Percentiles rank a stretch among this genome's conserved stretches.
Conservation (phyloP, 192 early-diverging fungal genomes). For the Pilaira anomala region DNA sequence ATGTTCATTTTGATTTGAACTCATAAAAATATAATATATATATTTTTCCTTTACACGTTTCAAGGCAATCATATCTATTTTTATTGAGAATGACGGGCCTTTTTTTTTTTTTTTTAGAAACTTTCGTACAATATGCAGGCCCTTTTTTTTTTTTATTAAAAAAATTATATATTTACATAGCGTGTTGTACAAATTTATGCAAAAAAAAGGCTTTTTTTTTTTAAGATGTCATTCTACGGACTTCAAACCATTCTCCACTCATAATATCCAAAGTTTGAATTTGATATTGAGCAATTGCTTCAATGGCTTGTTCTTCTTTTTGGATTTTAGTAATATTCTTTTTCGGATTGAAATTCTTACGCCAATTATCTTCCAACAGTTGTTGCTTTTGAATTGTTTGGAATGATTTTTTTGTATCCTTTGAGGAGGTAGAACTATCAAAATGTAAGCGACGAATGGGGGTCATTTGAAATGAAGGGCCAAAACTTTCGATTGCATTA, state of each 20-base stretch:
- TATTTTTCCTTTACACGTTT: too few relatives aligned
- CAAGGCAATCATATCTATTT: too few relatives aligned
- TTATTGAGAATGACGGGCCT: background rate
- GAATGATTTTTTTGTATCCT: conserved; percentile 4
- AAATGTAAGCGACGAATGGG: background rate
- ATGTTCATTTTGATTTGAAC: too few relatives aligned
- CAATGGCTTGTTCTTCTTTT: conserved; percentile 46
- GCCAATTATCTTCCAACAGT: conserved; percentile 23
- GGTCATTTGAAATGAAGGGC: conserved; percentile 5
- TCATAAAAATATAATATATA: too few relatives aligned
- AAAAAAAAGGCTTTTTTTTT: background rate
- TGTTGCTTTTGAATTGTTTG: conserved; percentile 22
- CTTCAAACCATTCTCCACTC: conserved; percentile 48
- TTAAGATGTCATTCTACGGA: conserved; percentile 17
- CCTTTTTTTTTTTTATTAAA: background rate
- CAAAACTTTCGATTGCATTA: background rate
- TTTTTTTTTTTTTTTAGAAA: conserved; percentile 5
- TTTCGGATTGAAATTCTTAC: conserved; percentile 35
- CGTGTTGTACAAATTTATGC: background rate
- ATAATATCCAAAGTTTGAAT: conserved; percentile 35
- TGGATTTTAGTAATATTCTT: conserved; percentile 52
- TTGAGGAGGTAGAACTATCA: background rate
- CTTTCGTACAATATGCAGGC: background rate
- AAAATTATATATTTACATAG: conserved; percentile 6
- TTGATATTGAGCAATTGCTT: conserved; percentile 32